phyloP scores from a whole-genome alignment of 1,139 yeast species.

The Suhomyces anneliseae region DNA sequence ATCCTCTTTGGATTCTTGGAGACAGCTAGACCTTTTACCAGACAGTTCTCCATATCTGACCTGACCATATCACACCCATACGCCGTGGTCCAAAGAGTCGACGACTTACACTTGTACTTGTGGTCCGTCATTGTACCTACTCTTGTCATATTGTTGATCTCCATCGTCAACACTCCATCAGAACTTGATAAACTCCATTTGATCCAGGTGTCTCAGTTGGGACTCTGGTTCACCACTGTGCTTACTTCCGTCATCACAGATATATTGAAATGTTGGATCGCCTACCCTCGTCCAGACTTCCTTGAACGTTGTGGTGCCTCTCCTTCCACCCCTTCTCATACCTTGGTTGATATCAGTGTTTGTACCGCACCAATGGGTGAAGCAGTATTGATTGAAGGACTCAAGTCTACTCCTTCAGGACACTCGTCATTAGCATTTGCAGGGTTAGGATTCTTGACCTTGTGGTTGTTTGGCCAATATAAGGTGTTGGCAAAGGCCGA shows the following conservation, averaged over 20 bases:
- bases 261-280: slow-evolving; percentile 26
- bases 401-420: slow-evolving; percentile 81
- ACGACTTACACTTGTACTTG: slow-evolving; percentile 20
- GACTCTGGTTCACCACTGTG: slow-evolving; percentile 16
- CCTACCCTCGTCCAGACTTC: slow-evolving; percentile 29
- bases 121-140: slow-evolving; percentile 16
- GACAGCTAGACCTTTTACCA: slow-evolving; percentile 17
- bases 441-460: slow-evolving; percentile 57
- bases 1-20: slow-evolving; percentile 24
- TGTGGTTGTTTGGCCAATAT: slow-evolving; percentile 26
- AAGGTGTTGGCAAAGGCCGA: slow-evolving; percentile 7
- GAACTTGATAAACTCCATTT: slow-evolving; percentile 16
- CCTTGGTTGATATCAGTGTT: slow-evolving; percentile 21
- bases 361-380: slow-evolving; percentile 47
- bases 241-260: slow-evolving; percentile 38
- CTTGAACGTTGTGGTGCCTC: slow-evolving; percentile 23
- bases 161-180: slow-evolving; percentile 11
- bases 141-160: slow-evolving; percentile 13
- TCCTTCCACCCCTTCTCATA: slow-evolving; percentile 13
- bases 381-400: slow-evolving; percentile 64
- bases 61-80: slow-evolving; percentile 21
- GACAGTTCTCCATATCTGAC: slow-evolving; percentile 20
- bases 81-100: slow-evolving; percentile 21
- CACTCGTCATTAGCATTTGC: slow-evolving; percentile 72
- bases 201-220: slow-evolving; percentile 21